Evolutionary conservation across 1,284 basidiomycete genomes (phyloP), one percentile per base, ranked within the genome.

Genomic region (Termitomyces sp.): DNA sequence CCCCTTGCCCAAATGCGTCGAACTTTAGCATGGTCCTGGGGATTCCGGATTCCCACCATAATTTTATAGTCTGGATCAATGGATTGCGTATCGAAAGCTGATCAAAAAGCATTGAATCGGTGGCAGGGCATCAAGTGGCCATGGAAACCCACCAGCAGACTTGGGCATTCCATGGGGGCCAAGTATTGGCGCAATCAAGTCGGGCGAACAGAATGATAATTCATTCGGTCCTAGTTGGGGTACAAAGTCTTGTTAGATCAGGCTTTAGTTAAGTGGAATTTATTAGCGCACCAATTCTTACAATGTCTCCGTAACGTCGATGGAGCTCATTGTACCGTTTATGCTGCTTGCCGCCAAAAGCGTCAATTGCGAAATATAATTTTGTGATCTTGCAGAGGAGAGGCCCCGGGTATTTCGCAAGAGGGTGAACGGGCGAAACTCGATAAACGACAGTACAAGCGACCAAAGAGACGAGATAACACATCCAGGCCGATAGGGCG

Each of bases 1-100:
- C 70, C 76, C 30, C 68, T 67, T 52, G 68, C 72, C 76, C 77
- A 78, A 5, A 69, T 67, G 47, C 67, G 69, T 15, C 77, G 70
- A 24, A 71, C 60, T 8, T 68, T 64, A 1, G 68, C 65, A 54
- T 79, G 77, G 24, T 69, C 66, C 24, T 62, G 64, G 30, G 67
- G 56, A 58, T 73, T 65, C 15, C 67, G 64, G 3, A 67, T 61
- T n/a, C 61, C 61, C 24, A 75, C 68, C 34, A 77, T 58, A 1
- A 55, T 55, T 21, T 56, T 50, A 43, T 55, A 48, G 12, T 58
- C 50, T 42, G 52, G 58, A 30, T 61, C 56, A 1, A 59, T 51
- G 40, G 59, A 58, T 36, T 64, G 61, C 3, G 62, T 62, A 44
- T 65, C 60, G 63, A 62, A 66, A 53, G 54, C 64, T 66, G 9